A percentile compares a stretch with the other conserved stretches of the same genome.
phyloP scores from a whole-genome alignment of 2,329 filamentous ascomycete species.

The Fusarium albosuccineum region DNA sequence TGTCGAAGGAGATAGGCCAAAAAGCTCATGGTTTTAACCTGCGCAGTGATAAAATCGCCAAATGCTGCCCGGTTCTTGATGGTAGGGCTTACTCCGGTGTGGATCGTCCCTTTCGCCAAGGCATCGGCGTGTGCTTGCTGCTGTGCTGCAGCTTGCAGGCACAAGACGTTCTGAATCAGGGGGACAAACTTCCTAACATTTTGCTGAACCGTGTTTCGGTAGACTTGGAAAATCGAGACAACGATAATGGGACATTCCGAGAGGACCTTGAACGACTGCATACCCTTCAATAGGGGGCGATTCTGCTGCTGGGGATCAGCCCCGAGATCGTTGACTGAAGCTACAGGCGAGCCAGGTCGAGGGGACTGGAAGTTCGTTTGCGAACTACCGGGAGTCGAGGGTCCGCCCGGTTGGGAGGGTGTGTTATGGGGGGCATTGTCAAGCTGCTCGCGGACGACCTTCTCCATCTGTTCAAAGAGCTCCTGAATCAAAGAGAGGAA shows the following conservation, averaged over 20 bases:
- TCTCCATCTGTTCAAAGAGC: slow-evolving; percentile 94
- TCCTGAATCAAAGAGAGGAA: slow-evolving; percentile 95
- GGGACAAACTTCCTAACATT: slow-evolving; percentile 96
- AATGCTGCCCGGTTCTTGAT: slow-evolving; percentile 96
- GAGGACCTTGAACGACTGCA: slow-evolving; percentile 99
- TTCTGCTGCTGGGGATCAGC: slow-evolving; percentile 84
- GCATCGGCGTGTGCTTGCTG: slow-evolving; percentile 92
- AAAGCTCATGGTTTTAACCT: slow-evolving; percentile 99
- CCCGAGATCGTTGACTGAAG: slow-evolving; percentile 83
- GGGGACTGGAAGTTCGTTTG: slow-evolving; percentile 86
- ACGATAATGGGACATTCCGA: slow-evolving; percentile 99
- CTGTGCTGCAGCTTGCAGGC: slow-evolving; percentile 92
- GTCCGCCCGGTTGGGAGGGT: slow-evolving; percentile 66
- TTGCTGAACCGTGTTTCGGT: slow-evolving; percentile 80
- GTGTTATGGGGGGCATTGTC: slow-evolving; percentile 76
- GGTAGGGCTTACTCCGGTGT: slow-evolving; percentile 91
- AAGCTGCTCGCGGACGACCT: slow-evolving; percentile 94
- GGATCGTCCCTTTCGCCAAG: slow-evolving; percentile 81
- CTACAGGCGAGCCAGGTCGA: slow-evolving; percentile 88
- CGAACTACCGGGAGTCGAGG: slow-evolving; percentile 75
- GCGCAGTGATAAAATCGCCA: slow-evolving; percentile 96
- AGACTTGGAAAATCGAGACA: slow-evolving; percentile 96
- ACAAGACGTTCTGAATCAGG: slow-evolving; percentile 89
- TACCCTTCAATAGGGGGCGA: slow-evolving; percentile 87
- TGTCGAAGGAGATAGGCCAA: slow-evolving; percentile 91